Evolutionary conservation across 257 asterid species (phyloP).

Genomic region (Primulina tabacum): DNA sequence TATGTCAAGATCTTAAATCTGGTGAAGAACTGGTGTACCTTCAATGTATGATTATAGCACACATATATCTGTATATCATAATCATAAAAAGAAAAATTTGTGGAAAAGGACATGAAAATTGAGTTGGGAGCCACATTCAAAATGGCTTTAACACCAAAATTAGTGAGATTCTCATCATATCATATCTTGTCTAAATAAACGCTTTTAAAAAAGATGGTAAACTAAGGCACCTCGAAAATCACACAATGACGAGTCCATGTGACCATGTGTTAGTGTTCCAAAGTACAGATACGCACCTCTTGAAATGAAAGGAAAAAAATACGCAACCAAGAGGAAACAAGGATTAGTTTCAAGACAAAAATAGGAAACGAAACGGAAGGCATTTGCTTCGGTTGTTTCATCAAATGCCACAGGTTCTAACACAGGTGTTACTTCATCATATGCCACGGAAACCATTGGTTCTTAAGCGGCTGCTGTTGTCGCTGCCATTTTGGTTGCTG

Average conservation of each 20-base stretch:
- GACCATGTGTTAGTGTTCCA: background rate
- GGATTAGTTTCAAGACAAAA: background rate
- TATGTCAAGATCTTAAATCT: no score
- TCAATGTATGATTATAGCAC: no score
- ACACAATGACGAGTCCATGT: background rate
- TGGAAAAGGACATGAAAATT: no score
- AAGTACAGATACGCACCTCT: conserved; percentile 16
- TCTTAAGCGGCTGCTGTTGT: conserved; percentile 16
- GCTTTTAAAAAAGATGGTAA: background rate
- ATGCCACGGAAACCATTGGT: conserved; percentile 34
- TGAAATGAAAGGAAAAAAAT: conserved; percentile 19
- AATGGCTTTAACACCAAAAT: background rate
- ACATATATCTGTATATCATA: no score
- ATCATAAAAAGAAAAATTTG: no score
- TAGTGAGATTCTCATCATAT: background rate
- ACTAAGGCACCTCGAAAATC: background rate
- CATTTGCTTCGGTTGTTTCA: conserved; percentile 17
- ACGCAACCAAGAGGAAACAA: conserved; percentile 17
- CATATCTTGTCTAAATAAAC: no score
- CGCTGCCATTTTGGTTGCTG: conserved; percentile 24
- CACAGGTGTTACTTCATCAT: conserved; percentile 2
- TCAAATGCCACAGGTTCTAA: background rate
- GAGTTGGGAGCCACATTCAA: no score
- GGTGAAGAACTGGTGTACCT: no score
- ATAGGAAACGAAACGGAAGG: conserved; percentile 19